A percentile compares a stretch with the other conserved stretches of the same genome.
phyloP scores from a whole-genome alignment of 306 rosid genomes.

The Delonix regia region DNA sequence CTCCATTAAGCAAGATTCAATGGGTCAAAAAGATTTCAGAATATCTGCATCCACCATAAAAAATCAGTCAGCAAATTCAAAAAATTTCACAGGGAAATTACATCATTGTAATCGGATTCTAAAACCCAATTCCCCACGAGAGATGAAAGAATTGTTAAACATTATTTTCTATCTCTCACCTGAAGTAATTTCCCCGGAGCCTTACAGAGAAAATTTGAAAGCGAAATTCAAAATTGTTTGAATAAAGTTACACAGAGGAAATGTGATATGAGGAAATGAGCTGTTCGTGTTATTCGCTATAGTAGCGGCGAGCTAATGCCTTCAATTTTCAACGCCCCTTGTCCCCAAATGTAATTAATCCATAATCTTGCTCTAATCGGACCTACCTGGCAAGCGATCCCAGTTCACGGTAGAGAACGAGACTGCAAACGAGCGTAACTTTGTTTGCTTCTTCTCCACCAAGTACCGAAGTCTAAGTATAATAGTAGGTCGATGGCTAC shows the following conservation, averaged over 20 bases:
- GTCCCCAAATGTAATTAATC: too few relatives aligned
- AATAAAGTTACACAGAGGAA: slow-evolving; percentile 28
- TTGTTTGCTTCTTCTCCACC: too few relatives aligned
- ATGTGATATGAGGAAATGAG: slow-evolving; percentile 5
- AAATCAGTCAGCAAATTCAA: background rate
- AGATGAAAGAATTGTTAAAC: background rate
- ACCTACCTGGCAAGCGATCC: too few relatives aligned
- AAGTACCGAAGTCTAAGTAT: too few relatives aligned
- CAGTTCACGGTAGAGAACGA: too few relatives aligned
- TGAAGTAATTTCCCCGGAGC: slow-evolving; percentile 10
- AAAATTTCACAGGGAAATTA: background rate
- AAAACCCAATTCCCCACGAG: background rate
- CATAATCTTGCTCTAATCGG: too few relatives aligned
- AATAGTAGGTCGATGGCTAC: too few relatives aligned
- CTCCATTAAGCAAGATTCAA: slow-evolving; percentile 47
- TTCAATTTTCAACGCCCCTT: slow-evolving; percentile 15
- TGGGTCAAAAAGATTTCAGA: background rate
- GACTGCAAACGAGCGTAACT: too few relatives aligned
- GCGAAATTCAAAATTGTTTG: background rate
- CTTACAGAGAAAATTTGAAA: slow-evolving; percentile 25
- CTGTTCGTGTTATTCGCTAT: background rate
- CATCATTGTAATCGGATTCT: background rate
- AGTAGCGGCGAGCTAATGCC: background rate
- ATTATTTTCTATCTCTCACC: background rate
- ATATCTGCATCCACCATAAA: background rate